Base-by-base conservation (phyloP, 1,284 basidiomycete genomes). In the Pyrrhoderma lamaoense region DNA sequence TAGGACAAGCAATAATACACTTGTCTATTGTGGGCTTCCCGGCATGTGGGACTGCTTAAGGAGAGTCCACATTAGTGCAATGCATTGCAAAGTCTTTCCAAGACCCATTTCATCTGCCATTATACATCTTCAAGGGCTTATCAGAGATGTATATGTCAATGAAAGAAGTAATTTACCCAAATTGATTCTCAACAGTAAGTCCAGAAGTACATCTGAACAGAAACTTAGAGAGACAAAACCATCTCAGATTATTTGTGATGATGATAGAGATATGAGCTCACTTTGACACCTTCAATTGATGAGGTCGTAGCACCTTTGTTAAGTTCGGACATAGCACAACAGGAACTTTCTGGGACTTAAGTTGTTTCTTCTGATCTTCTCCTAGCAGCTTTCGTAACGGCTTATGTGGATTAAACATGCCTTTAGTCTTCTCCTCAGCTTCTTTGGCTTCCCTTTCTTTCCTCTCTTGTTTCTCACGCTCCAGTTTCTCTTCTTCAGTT, bases 91-190 rank as follows among this genome's bases (percentile, higher is more conserved):
- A 3, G 94, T 97, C 70, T 95, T 95, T 22, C 92, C 90, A 19
- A 95, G 80, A 63, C 96, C 95, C 95, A 99, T 99, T 69, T 97
- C 95, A 64, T 99, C 95, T 0, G 96, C 95, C 89, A 99, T 94
- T 64, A 99, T 99, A 62, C 93, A 97, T 0, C 70, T 67, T 49
- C 18, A 37, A 13, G 40, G 13, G 13, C 4, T 8, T 42, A 27
- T 19, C 9, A 13, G 27, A n/a, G n/a, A 22, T 18, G 8, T 19
- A 8, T 25, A 16, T n/a, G 14, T 13, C 23, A 14, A 48, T 18
- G 18, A 51, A 23, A 13, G 39, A 7, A 18, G 18, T 11, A 25
- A 19, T 63, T 16, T 56, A 68, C 55, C 95, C 95, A 61, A 93
- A 93, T 52, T 95, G 93, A 59, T 92, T 89, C 47, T 93, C 83